A percentile compares a stretch with the other conserved stretches of the same genome.
These are phyloP conservation scores for Fusarium sp. DNA, from an alignment of 2,329 filamentous ascomycete species.

Conservation along the genomic window DNA sequence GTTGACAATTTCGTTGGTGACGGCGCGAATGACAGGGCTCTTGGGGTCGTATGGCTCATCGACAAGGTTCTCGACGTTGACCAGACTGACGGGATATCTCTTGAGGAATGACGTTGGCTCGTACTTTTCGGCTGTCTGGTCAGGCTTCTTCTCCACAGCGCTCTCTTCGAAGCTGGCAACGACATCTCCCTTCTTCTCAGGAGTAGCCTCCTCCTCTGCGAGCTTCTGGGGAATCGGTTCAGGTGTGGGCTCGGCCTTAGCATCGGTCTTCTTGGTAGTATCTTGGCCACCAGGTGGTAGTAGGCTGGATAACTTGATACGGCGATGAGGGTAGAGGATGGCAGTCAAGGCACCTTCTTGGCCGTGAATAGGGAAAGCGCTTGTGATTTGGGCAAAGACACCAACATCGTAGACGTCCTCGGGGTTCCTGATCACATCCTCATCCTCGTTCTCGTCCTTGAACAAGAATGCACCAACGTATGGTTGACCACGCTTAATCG, in stretches of 20 bases:
- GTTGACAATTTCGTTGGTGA: slow-evolving; percentile 98
- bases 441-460: slow-evolving; percentile 94
- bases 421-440: slow-evolving; percentile 89
- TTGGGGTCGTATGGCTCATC: slow-evolving; percentile 93
- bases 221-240: slow-evolving; percentile 68
- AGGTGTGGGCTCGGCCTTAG: slow-evolving; percentile 61
- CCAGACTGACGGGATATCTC: slow-evolving; percentile 91
- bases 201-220: slow-evolving; percentile 60
- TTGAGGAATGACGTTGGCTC: slow-evolving; percentile 92
- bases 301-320: slow-evolving; percentile 88
- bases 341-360: slow-evolving; percentile 88
- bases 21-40: slow-evolving; percentile 86
- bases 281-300: slow-evolving; percentile 72
- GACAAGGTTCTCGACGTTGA: slow-evolving; percentile 91
- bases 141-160: slow-evolving; percentile 68
- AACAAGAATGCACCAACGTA: slow-evolving; percentile 97
- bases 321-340: slow-evolving; percentile 93
- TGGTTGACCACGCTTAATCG: slow-evolving; percentile 95
- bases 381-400: slow-evolving; percentile 97
- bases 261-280: slow-evolving; percentile 60
- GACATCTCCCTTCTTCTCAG: slow-evolving; percentile 88
- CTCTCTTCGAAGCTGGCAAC: slow-evolving; percentile 96
- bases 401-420: slow-evolving; percentile 96
- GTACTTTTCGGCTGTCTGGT: slow-evolving; percentile 66
- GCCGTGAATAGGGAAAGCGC: slow-evolving; percentile 89